These are phyloP conservation scores for Gossypioides kirkii DNA, from an alignment of 345 rosid species.

Conservation along the genomic window DNA sequence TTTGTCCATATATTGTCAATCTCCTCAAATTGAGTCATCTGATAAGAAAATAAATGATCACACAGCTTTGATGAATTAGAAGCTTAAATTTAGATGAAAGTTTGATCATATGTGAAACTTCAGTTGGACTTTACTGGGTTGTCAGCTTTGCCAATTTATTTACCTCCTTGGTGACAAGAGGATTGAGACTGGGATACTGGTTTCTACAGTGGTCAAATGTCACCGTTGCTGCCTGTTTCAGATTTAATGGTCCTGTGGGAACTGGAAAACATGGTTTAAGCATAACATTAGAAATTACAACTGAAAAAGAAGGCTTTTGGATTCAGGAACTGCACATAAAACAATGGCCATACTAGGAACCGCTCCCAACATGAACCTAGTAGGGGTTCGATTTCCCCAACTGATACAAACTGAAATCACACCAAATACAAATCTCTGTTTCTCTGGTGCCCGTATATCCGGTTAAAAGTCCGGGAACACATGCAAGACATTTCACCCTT, in stretches of 20 bases:
- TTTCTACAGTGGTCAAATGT: too few relatives aligned
- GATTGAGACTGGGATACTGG: too few relatives aligned
- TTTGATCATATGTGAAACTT: too few relatives aligned
- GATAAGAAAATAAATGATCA: not conserved
- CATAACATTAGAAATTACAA: not conserved
- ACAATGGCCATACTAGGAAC: conserved; percentile 15
- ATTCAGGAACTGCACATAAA: conserved; percentile 15
- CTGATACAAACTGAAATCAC: conserved; percentile 1
- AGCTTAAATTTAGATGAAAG: not conserved
- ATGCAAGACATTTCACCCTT: not conserved
- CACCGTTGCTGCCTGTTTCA: too few relatives aligned
- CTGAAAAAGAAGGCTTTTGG: not conserved
- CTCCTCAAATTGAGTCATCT: not conserved
- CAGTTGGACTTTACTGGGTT: too few relatives aligned
- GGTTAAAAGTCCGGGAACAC: conserved; percentile 32
- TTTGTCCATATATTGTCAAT: not conserved
- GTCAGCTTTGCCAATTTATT: too few relatives aligned
- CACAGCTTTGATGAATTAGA: not conserved
- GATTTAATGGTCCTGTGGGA: too few relatives aligned
- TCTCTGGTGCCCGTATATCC: conserved; percentile 28
- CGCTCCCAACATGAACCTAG: conserved; percentile 20
- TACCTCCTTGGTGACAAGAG: too few relatives aligned
- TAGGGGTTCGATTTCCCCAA: conserved; percentile 1
- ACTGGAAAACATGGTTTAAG: too few relatives aligned
- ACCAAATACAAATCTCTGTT: conserved; percentile 17